Evolutionary conservation across 2,329 filamentous ascomycete genomes (phyloP), one percentile per base, ranked within the genome.

Genomic region (Trichoderma arundinaceum): DNA sequence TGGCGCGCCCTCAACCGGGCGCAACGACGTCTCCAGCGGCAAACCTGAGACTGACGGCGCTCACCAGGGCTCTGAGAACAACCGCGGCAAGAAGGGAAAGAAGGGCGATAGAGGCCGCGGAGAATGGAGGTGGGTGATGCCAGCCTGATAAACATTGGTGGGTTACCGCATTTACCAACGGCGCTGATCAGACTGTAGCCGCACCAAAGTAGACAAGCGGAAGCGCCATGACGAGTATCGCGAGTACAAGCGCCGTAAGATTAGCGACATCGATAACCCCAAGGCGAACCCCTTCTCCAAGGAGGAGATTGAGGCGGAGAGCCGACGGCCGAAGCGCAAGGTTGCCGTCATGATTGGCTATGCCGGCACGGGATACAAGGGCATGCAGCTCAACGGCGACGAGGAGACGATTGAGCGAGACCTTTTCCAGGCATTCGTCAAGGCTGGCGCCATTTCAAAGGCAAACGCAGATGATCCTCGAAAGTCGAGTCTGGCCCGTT

Each of bases 341-440:
- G 94, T 97, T 57, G 95, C 94, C 46, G 93, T 99, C 38, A 82
- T 98, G 82, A 89, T 99, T 72, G 95, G 95, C 15, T 99, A 99
- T 78, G 93, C 94, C 6, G 95, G 95, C 57, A 97, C 92, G 9
- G 95, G 95, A 15, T 99, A 99, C 83, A 94, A 92, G 80, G 95
- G 95, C 73, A 96, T 99, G 89, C 95, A 99, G 80, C 91, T 99
- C 75, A 89, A 90, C 76, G 83, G 84, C 72, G 80, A 88, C 69
- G 89, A 97, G 75, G 94, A 93, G 80, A 99, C 94, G 0, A 98
- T 99, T 69, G 95, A 99, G 80, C 92, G 94, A 49, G 95, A 99
- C 72, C 82, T 99, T 3, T 99, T 99, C 80, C 87, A 88, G 38
- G 95, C 95, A 3, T 94, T 99, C 72, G 90, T 99, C 68, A 88